Conservation (phyloP, 2,329 filamentous ascomycete genomes). For the Fonsecaea pedrosoi region DNA sequence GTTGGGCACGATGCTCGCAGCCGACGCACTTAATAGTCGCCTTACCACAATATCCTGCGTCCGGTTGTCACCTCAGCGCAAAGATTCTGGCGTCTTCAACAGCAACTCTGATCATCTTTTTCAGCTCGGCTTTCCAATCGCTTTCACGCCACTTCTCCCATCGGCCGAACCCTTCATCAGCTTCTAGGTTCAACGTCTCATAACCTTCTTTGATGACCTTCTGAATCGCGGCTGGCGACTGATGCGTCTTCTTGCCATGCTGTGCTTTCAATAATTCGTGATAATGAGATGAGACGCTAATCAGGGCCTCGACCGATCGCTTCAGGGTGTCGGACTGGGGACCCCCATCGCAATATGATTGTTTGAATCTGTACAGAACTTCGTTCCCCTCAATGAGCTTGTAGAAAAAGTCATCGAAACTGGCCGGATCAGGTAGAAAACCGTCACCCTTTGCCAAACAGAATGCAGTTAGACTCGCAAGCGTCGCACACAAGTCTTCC, state of each 20-base stretch:
- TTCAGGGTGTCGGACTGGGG: slow-evolving; percentile 47
- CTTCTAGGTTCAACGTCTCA: slow-evolving; percentile 89
- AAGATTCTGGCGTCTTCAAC: slow-evolving; percentile 70
- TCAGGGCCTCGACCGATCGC: slow-evolving; percentile 77
- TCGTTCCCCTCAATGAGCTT: slow-evolving; percentile 92
- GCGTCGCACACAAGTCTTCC: slow-evolving; percentile 73
- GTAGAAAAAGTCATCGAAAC: slow-evolving; percentile 98
- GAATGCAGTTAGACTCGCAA: slow-evolving; percentile 83
- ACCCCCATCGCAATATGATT: slow-evolving; percentile 60
- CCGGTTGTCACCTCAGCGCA: slow-evolving; percentile 24
- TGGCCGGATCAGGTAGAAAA: slow-evolving; percentile 83
- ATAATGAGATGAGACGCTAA: slow-evolving; percentile 84
- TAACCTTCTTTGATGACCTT: slow-evolving; percentile 96
- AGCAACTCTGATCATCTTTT: slow-evolving; percentile 81
- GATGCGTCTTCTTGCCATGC: slow-evolving; percentile 64
- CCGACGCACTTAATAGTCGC: not conserved
- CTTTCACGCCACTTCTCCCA: slow-evolving; percentile 89
- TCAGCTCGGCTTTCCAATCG: slow-evolving; percentile 75
- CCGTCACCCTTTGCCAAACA: slow-evolving; percentile 87
- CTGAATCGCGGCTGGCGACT: slow-evolving; percentile 79
- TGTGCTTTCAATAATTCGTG: slow-evolving; percentile 71
- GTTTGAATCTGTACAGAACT: slow-evolving; percentile 73
- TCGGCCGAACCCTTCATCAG: slow-evolving; percentile 81
- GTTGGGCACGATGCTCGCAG: not conserved
- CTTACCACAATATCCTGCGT: not conserved